phyloP scores from a whole-genome alignment of 306 rosid species.

The Neltuma alba region DNA sequence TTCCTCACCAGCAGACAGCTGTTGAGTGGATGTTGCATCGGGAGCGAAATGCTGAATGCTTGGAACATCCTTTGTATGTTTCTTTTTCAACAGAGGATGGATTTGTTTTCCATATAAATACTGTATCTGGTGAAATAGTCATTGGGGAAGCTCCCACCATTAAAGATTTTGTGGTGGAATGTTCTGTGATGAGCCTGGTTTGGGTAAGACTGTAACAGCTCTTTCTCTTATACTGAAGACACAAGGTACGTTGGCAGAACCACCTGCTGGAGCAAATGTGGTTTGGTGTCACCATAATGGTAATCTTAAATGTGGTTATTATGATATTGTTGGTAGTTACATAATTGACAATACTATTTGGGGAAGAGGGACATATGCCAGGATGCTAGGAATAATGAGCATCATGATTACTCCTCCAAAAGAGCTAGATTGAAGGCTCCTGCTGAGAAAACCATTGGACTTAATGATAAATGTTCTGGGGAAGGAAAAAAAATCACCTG shows the following conservation, averaged over 20 bases:
- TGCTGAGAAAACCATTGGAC: conserved; percentile 41
- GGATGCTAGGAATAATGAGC: conserved; percentile 46
- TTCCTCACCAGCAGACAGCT: conserved; percentile 92
- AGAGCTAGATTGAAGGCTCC: conserved; percentile 56
- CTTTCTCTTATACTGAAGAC: conserved; percentile 89
- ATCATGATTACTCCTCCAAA: conserved; percentile 52
- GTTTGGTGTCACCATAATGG: conserved; percentile 81
- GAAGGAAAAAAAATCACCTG: conserved; percentile 52
- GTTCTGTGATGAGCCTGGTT: conserved; percentile 98
- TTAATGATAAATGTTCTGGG: conserved; percentile 43
- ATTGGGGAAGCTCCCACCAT: conserved; percentile 67
- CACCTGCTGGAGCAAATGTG: conserved; percentile 69
- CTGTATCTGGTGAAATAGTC: conserved; percentile 83
- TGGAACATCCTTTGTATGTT: conserved; percentile 76
- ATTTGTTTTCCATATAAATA: conserved; percentile 64
- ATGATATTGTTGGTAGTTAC: conserved; percentile 65
- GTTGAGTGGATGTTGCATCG: conserved; percentile 98
- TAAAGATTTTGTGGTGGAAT: conserved; percentile 88
- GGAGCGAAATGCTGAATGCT: conserved; percentile 64
- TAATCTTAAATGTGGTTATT: conserved; percentile 78
- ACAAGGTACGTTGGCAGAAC: conserved; percentile 72
- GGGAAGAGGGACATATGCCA: conserved; percentile 53
- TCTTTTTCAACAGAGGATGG: conserved; percentile 78
- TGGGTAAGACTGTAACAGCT: conserved; percentile 96
- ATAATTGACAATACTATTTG: conserved; percentile 34